Conservation (phyloP, 495 filamentous ascomycete genomes). For the Penicillium maclennaniae region DNA sequence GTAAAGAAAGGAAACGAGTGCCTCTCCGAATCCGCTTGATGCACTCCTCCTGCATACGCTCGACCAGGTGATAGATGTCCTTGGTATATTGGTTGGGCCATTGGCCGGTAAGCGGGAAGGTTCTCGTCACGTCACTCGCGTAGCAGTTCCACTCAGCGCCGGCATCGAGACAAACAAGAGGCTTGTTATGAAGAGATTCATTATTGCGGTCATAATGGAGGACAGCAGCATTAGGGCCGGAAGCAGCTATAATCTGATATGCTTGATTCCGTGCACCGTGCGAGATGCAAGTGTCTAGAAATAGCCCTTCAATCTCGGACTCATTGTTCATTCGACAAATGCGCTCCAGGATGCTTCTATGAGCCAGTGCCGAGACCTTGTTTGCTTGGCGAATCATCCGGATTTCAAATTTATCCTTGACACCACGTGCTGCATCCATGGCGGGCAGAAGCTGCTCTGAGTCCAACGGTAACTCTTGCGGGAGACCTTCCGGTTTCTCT, state of each 20-base stretch:
- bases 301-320: constrained; percentile 75
- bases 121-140: constrained; percentile 86
- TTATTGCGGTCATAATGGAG: constrained; percentile 86
- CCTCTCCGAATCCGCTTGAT: constrained; percentile 64
- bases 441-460: constrained; percentile 51
- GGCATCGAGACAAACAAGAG: constrained; percentile 79
- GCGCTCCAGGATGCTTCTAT: constrained; percentile 59
- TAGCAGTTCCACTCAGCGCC: constrained; percentile 84
- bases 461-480: constrained; percentile 48
- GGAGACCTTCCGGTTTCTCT: constrained; percentile 43
- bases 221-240: constrained; percentile 71
- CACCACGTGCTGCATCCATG: constrained; percentile 66
- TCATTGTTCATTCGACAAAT: constrained; percentile 67
- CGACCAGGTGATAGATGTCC: constrained; percentile 71
- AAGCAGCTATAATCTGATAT: constrained; percentile 81
- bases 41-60: constrained; percentile 77
- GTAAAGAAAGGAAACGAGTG: constrained; percentile 61
- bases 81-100: constrained; percentile 61
- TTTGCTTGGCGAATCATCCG: constrained; percentile 75
- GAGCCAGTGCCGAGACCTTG: constrained; percentile 67
- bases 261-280: constrained; percentile 72
- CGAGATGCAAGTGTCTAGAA: constrained; percentile 64
- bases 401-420: constrained; percentile 81
- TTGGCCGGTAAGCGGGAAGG: constrained; percentile 64
- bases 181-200: constrained; percentile 58